Base-by-base conservation (phyloP, 192 early-diverging fungal species). In the Kickxella alabastrina region DNA sequence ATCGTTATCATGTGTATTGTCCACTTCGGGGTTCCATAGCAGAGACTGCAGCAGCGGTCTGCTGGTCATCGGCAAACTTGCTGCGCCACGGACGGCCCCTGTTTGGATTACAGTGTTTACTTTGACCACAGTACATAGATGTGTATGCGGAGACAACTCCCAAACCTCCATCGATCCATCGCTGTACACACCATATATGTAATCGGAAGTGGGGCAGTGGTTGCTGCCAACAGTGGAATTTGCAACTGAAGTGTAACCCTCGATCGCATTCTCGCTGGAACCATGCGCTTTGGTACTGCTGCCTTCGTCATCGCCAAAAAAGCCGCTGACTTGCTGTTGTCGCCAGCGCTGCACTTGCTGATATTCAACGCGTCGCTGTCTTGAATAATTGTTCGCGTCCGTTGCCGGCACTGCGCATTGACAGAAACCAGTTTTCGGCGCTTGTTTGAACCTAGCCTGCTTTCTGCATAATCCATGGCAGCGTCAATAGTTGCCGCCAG, bases 131-230 rank as follows among this genome's bases (percentile, higher is more conserved):
- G 49, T 31, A 14, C 26, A 59, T 6, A 23, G 22, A 12, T 26
- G 24, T 9, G 43, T 18, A 14, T 38, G 49, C 21, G 28, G 51
- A 10, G 28, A 14, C 1, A 60, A 17, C n/a, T 55, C 40, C 71
- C 71, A 75, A n/a, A 75, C 10, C 9, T 32, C 37, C 17, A 75
- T 13, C 17, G 71, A 75, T 31, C 71, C 71, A 26, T 75, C 65
- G 6, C 46, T 59, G 35, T 53, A 70, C 18, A 48, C 60, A 4
- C 49, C 59, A 46, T 63, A 70, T 1, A 23, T 25, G 29, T 40
- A 42, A 0, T 35, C 32, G n/a, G 6, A 19, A 7, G 15, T 19
- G 31, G 31, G 31, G 12, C 31, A 32, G 31, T 8, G 31, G 25
- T 21, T 22, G 41, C n/a, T 43, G 41, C 37, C 14, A 17, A 18